These are phyloP conservation scores for Capronia americana DNA, from an alignment of 2,329 filamentous ascomycete genomes.

Conservation along the genomic window DNA sequence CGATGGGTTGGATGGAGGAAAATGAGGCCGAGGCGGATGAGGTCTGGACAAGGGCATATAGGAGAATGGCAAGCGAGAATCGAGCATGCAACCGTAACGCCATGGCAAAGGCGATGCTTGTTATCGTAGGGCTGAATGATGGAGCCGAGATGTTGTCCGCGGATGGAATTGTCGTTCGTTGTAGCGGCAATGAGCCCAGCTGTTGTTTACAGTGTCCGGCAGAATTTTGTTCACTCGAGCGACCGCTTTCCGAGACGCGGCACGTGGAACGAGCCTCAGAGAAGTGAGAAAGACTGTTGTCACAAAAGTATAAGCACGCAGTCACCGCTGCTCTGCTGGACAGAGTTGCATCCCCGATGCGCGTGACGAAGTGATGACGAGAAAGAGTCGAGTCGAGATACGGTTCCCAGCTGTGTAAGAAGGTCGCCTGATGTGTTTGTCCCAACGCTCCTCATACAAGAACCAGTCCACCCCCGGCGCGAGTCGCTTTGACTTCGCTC, in stretches of 20 bases:
- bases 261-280: background rate
- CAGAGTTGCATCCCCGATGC: background rate
- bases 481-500: background rate
- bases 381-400: background rate
- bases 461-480: background rate
- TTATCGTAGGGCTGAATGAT: background rate
- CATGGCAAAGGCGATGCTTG: constrained; percentile 11
- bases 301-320: background rate
- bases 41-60: constrained; percentile 17
- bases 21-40: constrained; percentile 33
- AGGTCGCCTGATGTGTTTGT: background rate
- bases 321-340: constrained; percentile 9
- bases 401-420: background rate
- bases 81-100: constrained; percentile 4
- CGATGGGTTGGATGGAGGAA: constrained; percentile 33
- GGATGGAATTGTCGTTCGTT: background rate
- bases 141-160: background rate
- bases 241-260: background rate
- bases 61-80: constrained; percentile 27
- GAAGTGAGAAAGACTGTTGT: background rate
- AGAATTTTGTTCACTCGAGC: constrained; percentile 10
- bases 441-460: background rate
- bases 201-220: constrained; percentile 3
- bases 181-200: background rate
- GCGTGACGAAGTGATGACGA: background rate